Percentiles rank a stretch among this genome's conserved stretches.
phyloP scores from a whole-genome alignment of 495 filamentous ascomycete genomes.

The Penicillium subrubescens region DNA sequence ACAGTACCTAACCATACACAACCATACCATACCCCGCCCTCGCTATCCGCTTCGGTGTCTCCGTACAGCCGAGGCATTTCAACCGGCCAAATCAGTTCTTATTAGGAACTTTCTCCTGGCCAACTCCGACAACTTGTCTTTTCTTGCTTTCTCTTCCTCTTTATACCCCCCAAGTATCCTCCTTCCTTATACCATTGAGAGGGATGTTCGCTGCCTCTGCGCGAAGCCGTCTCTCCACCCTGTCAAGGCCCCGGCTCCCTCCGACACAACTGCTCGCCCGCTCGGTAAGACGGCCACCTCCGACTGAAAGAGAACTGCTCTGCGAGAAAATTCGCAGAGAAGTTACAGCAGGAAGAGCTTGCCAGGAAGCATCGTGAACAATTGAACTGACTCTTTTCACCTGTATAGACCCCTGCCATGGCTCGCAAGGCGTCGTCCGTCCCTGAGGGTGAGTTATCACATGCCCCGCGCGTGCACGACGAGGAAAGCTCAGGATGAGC shows the following conservation, averaged over 20 bases:
- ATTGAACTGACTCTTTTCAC: constrained; percentile 14
- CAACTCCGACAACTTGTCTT: constrained; percentile 8
- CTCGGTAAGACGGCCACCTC: constrained; percentile 37
- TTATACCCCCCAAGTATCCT: constrained; percentile 15
- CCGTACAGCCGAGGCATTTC: constrained; percentile 23
- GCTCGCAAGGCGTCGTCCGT: constrained; percentile 51
- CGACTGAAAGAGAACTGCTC: not conserved
- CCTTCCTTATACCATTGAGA: constrained; percentile 27
- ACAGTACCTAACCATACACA: constrained; percentile 13
- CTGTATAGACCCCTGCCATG: constrained; percentile 42
- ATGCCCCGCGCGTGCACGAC: constrained; percentile 13
- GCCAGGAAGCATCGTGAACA: not conserved
- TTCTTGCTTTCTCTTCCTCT: constrained; percentile 6
- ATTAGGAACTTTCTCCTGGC: constrained; percentile 7
- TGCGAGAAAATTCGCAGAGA: not conserved
- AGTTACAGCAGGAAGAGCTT: not conserved
- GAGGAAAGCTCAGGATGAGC: not conserved
- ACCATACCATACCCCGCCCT: constrained; percentile 8
- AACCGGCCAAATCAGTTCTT: constrained; percentile 3
- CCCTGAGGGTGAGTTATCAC: constrained; percentile 49
- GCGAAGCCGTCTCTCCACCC: constrained; percentile 48
- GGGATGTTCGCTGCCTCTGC: constrained; percentile 53
- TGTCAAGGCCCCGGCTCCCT: constrained; percentile 45
- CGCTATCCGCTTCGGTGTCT: constrained; percentile 3
- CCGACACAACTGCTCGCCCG: constrained; percentile 43